A percentile compares a stretch with the other conserved stretches of the same genome.
phyloP scores from a whole-genome alignment of 1,284 basidiomycete species.

The Leccinum griseonigrum region DNA sequence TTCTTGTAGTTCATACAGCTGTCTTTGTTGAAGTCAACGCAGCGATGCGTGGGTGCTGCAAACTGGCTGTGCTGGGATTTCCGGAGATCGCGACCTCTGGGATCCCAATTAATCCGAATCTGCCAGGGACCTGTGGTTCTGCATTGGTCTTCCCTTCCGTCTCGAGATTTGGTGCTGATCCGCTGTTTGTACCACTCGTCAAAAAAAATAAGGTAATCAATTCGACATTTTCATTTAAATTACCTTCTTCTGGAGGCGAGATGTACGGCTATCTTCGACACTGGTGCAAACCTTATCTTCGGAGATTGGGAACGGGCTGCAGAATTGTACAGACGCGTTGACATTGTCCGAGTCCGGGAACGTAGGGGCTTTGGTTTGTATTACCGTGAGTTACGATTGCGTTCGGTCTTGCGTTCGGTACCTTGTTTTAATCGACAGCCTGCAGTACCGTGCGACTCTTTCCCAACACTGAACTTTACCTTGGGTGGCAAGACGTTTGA shows the following conservation, averaged over 20 bases:
- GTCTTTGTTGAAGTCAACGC: not conserved
- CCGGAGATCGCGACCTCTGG: not conserved
- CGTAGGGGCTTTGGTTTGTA: not conserved
- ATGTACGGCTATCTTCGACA: not conserved
- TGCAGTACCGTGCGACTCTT: not conserved
- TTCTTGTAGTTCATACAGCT: not conserved
- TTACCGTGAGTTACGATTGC: not conserved
- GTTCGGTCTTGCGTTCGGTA: not conserved
- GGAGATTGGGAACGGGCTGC: not conserved
- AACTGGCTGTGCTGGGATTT: not conserved
- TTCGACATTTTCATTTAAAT: not conserved
- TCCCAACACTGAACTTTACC: not conserved
- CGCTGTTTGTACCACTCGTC: not conserved
- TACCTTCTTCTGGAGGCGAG: not conserved
- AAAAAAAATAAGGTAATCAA: not conserved
- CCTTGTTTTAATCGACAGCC: not conserved
- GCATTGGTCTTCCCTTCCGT: not conserved
- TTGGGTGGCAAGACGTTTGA: not conserved
- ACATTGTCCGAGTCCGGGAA: not conserved
- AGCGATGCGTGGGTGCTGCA: not conserved
- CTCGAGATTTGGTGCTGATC: not conserved
- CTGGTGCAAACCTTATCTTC: not conserved
- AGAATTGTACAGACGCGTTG: not conserved
- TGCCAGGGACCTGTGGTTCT: not conserved
- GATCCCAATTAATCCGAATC: not conserved